Base-by-base conservation (phyloP, 805 yeast genomes). In the Saturnispora hagleri region DNA sequence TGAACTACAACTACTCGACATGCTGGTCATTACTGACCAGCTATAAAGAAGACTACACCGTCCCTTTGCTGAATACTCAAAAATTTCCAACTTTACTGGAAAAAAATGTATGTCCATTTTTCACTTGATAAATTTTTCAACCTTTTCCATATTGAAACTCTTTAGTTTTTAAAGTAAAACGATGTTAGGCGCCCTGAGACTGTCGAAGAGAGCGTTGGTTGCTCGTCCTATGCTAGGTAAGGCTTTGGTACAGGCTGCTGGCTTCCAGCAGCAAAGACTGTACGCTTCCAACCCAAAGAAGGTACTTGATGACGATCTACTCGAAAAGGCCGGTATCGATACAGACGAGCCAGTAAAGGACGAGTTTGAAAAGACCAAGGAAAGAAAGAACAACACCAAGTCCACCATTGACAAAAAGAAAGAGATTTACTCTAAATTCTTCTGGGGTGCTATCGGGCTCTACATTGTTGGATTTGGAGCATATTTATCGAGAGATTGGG, bases 401-500 rank as follows among this genome's bases (percentile, higher is more conserved):
- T 81, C 90, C 2, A 78, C 90, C 5, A 76, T 85, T 28, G 95
- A 87, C 67, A 75, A 79, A 63, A 87, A 86, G 71, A 83, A 96
- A 66, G 97, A 90, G 66, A 78, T 77, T 63, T 79, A 82, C 57
- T 89, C 95, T 52, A 86, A 82, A 64, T 70, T 84, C 69, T 81
- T 86, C 61, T 86, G 86, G 68, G 42, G 43, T 22, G 51, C 33
- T 12, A 26, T 49, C 15, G 47, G 47, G 27, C 24, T 49, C 18
- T 68, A 82, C 46, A 75, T 77, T 17, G 53, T 76, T 9, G 79
- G 76, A 20, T 87, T 81, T 5, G 68, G 74, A 28, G 80, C 73
- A 9, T 91, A 86, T 67, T 66, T 88, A 70, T 77, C 85, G 46
- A 80, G 99, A 66, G 83, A 89, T 60, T 89, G 95, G 89, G 95